Base-by-base conservation (phyloP, 805 yeast species). In the Candida hungchunana region DNA sequence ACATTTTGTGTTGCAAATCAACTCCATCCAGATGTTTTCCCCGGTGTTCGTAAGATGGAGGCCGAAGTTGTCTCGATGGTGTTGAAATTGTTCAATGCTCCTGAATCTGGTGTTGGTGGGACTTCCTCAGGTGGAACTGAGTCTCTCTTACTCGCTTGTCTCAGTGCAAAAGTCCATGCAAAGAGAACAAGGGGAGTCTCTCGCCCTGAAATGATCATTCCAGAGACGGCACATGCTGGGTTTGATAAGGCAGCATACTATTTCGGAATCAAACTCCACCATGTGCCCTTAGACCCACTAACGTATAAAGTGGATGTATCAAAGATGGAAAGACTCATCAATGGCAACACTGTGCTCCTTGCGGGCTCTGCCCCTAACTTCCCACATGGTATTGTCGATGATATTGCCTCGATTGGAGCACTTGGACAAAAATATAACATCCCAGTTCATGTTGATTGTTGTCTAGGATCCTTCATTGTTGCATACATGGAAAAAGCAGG, bases 291-390 rank as follows among this genome's bases (percentile, higher is more conserved):
- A 29, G 89, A 82, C 51, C 77, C 82, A 1, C 60, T 54, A 13
- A 75, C 87, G 7, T 83, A 58, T 58, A 65, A 81, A 54, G 96
- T 82, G 8, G 80, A 88, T 48, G 51, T 80, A 17, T 55, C 56
- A 1, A 75, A 77, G 35, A 86, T 85, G 32, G 69, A 70, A 46
- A 64, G 75, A 18, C 67, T 83, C 32, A 78, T 93, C 43, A 87
- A 82, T 49, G 56, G 63, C 3, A 88, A 89, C 59, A 93, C 98
- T 0, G 83, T 87, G 4, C 64, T 90, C 31, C 62, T 90, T 17
- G 85, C 78, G 6, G 97, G 97, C 1, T 89, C 97, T 1, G 96
- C 97, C 6, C 97, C 98, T 26, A 90, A 90, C 64, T 90, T 80
- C 62, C 97, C 98, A 3, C 97, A 90, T 57, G 98, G 98, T 10